These are phyloP conservation scores for Fusarium verrucosum DNA, from an alignment of 2,329 filamentous ascomycete genomes.

Conservation along the genomic window DNA sequence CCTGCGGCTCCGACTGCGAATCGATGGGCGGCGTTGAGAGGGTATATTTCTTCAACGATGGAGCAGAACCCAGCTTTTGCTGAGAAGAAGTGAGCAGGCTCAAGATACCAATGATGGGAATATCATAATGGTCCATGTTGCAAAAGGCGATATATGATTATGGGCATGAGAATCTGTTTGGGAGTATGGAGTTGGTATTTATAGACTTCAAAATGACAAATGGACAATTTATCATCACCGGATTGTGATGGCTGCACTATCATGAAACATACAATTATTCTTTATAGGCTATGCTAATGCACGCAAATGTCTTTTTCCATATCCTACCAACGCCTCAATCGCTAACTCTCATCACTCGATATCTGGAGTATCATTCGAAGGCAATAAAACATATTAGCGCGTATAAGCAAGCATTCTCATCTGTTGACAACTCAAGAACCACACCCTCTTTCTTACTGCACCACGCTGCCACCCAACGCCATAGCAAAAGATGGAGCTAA, in stretches of 20 bases:
- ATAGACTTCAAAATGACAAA: not conserved
- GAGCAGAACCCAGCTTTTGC: conserved; percentile 84
- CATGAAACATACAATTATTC: conserved; percentile 7
- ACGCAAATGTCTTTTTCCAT: conserved; percentile 23
- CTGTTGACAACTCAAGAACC: conserved; percentile 11
- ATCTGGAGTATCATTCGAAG: conserved; percentile 6
- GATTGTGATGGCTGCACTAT: not conserved
- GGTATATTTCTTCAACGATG: conserved; percentile 87
- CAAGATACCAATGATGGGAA: conserved; percentile 8
- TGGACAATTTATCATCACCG: not conserved
- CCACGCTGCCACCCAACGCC: conserved; percentile 43
- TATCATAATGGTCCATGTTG: not conserved
- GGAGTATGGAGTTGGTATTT: conserved; percentile 36
- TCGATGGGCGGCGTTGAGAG: conserved; percentile 83
- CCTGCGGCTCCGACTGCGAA: conserved; percentile 57
- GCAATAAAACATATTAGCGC: conserved; percentile 12
- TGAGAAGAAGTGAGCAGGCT: conserved; percentile 28
- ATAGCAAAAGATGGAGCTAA: conserved; percentile 8
- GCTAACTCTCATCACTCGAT: conserved; percentile 22
- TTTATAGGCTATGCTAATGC: conserved; percentile 23
- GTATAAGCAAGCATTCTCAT: conserved; percentile 2
- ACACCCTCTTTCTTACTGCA: conserved; percentile 19
- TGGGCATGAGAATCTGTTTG: not conserved
- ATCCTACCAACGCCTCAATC: conserved; percentile 36
- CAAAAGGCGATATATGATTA: not conserved